Percentiles rank a stretch among this genome's conserved stretches.
Conservation (phyloP, 2,329 filamentous ascomycete species). For the Fusarium compactum region DNA sequence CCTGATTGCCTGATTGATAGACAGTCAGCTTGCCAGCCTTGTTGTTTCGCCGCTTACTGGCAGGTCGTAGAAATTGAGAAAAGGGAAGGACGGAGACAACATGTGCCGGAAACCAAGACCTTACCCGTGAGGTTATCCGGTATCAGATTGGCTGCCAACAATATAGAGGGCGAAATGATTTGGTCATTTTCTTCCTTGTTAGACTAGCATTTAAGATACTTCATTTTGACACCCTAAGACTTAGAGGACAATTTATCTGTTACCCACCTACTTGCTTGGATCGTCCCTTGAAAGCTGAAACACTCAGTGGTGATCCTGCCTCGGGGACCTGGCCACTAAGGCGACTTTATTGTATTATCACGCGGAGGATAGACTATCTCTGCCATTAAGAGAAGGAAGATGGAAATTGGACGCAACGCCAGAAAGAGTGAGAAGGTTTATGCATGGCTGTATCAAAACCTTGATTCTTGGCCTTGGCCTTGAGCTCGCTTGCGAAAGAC, state of each 20-base stretch:
- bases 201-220: not conserved
- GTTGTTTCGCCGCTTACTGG: not conserved
- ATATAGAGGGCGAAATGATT: not conserved
- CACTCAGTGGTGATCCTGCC: constrained; percentile 13
- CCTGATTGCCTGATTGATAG: not conserved
- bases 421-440: not conserved
- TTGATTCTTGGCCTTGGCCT: constrained; percentile 18
- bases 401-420: not conserved
- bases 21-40: not conserved
- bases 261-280: not conserved
- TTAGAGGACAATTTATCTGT: not conserved
- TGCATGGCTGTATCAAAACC: constrained; percentile 7
- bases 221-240: not conserved
- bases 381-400: not conserved
- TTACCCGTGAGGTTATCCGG: not conserved
- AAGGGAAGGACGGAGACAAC: constrained; percentile 9
- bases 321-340: constrained; percentile 10
- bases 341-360: constrained; percentile 14
- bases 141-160: not conserved
- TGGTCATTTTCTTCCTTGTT: not conserved
- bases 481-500: constrained; percentile 2
- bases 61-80: not conserved
- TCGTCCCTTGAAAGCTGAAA: constrained; percentile 20
- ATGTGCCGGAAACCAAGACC: not conserved
- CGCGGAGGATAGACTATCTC: constrained; percentile 11